phyloP scores from a whole-genome alignment of 257 asterid species.

The Prunella vulgaris region DNA sequence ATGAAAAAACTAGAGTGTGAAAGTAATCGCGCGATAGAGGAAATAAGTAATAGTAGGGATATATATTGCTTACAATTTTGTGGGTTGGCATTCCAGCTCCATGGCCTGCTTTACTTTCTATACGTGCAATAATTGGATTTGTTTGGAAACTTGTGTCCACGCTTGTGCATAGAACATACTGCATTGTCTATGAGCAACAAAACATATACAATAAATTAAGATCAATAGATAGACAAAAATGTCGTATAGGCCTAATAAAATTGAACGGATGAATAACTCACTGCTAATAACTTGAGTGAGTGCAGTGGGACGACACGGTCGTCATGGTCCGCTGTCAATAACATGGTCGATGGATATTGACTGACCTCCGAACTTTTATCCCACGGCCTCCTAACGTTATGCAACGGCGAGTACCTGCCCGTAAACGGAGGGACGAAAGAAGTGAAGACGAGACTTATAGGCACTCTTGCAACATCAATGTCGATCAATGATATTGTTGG shows the following conservation, averaged over 20 bases:
- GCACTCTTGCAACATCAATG: not conserved
- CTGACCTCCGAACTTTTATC: conserved; percentile 29
- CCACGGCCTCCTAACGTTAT: conserved; percentile 79
- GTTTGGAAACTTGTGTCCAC: conserved; percentile 50
- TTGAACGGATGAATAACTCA: conserved; percentile 16
- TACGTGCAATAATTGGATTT: conserved; percentile 61
- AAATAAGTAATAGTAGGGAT: too few species aligned
- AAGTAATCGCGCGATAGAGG: too few species aligned
- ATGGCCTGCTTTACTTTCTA: conserved; percentile 78
- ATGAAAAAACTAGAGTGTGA: too few species aligned
- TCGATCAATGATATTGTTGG: not conserved
- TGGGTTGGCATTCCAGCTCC: conserved; percentile 75
- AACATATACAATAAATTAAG: too few species aligned
- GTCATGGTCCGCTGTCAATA: conserved; percentile 80
- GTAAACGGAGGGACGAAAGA: not conserved
- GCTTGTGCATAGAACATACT: conserved; percentile 50
- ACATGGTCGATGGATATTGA: conserved; percentile 76
- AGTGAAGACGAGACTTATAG: not conserved
- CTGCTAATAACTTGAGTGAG: conserved; percentile 67
- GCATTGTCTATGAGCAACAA: conserved; percentile 54
- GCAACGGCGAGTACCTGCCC: conserved; percentile 74
- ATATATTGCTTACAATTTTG: conserved; percentile 44
- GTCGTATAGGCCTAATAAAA: not conserved
- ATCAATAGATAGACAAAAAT: not conserved
- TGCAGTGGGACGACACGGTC: conserved; percentile 82